These are phyloP conservation scores for Leptographium procerum DNA, from an alignment of 2,329 filamentous ascomycete species.

Conservation along the genomic window DNA sequence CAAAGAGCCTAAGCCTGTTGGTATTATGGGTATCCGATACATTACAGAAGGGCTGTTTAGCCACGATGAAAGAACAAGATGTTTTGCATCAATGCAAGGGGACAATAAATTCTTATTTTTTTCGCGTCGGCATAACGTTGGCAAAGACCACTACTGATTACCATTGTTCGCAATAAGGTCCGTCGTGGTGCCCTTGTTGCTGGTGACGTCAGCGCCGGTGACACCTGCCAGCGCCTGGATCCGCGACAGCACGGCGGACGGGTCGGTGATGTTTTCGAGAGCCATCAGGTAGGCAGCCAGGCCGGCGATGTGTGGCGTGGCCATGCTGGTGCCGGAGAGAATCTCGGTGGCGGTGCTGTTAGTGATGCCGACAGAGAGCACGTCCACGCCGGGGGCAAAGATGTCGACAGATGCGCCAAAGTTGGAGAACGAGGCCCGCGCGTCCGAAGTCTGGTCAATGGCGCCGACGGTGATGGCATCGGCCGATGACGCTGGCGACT, in stretches of 20 bases:
- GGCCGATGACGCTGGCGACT: slow-evolving; percentile 43
- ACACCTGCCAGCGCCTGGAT: slow-evolving; percentile 46
- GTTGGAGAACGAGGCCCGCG: slow-evolving; percentile 45
- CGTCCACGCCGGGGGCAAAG: slow-evolving; percentile 43
- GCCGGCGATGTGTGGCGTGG: slow-evolving; percentile 13
- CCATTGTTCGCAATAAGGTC: slow-evolving; percentile 47
- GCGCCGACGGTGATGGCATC: slow-evolving; percentile 49
- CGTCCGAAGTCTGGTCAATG: slow-evolving; percentile 38
- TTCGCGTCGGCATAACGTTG: no score
- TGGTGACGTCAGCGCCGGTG: slow-evolving; percentile 31
- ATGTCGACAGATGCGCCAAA: slow-evolving; percentile 42
- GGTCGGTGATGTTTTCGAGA: slow-evolving; percentile 25
- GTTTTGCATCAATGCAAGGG: no score
- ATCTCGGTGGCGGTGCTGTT: slow-evolving; percentile 29
- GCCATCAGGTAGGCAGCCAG: slow-evolving; percentile 15
- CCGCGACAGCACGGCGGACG: slow-evolving; percentile 48
- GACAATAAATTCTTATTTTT: no score
- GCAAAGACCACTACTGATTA: no score
- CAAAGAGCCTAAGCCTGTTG: neutral
- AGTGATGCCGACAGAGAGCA: slow-evolving; percentile 41
- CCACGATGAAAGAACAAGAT: no score
- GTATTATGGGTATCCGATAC: neutral
- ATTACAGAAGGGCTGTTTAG: neutral
- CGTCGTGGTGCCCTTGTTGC: slow-evolving; percentile 35
- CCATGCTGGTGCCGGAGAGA: slow-evolving; percentile 14